Conservation (phyloP, 345 rosid genomes). For the Noccaea bulbosa region DNA sequence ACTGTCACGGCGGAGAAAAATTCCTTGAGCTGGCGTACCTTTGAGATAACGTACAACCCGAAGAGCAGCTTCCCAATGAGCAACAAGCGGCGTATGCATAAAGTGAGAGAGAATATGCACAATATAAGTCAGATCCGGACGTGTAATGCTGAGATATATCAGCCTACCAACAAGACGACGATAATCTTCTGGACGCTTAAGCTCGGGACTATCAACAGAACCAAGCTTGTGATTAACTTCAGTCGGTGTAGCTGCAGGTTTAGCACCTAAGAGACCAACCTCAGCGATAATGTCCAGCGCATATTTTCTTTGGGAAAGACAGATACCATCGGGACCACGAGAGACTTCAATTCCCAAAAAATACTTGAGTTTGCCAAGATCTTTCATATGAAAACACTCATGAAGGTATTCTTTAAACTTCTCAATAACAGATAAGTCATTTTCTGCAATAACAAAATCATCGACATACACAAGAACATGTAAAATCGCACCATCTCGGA, state of each 20-base stretch:
- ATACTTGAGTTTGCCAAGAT: neutral
- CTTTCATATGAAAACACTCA: neutral
- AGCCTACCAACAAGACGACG: neutral
- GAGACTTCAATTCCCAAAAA: neutral
- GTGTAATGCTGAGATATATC: too few species aligned
- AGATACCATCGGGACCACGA: neutral
- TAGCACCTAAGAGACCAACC: neutral
- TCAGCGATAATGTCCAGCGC: neutral
- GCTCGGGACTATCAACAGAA: rapidly evolving
- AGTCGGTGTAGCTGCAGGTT: rapidly evolving
- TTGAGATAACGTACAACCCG: too few species aligned
- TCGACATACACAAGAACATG: neutral
- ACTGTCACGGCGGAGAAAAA: too few species aligned
- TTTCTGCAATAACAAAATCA: neutral
- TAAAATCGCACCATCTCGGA: neutral
- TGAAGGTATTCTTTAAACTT: neutral
- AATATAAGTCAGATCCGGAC: too few species aligned
- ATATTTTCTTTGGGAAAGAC: neutral
- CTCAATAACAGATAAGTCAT: neutral
- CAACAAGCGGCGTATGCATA: too few species aligned
- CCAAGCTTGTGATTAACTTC: neutral
- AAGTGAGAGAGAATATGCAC: too few species aligned
- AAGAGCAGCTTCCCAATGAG: too few species aligned
- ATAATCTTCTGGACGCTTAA: neutral
- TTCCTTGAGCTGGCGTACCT: too few species aligned